phyloP scores from a whole-genome alignment of 768 basidiomycete genomes.

The Pleurotus tuber-regium region DNA sequence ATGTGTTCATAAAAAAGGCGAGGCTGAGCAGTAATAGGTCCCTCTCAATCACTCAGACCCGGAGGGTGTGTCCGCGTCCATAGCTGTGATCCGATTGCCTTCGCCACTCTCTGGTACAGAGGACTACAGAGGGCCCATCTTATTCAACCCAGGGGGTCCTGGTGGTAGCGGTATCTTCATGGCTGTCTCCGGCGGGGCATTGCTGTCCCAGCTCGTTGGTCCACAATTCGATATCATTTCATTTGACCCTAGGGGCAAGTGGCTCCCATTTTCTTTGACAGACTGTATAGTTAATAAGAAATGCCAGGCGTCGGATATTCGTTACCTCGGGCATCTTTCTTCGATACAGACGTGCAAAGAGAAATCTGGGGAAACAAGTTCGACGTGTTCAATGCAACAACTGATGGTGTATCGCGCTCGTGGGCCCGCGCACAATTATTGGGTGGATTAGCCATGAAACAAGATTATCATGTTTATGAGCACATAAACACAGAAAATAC shows the following conservation, averaged over 20 bases:
- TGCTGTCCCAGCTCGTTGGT: constrained; percentile 33
- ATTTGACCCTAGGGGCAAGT: constrained; percentile 44
- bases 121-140: constrained; percentile 40
- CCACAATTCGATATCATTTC: constrained; percentile 44
- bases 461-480: constrained; percentile 23
- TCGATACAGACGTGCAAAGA: constrained; percentile 32
- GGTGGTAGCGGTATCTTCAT: constrained; percentile 42
- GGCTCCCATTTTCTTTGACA: neutral
- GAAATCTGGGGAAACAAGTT: constrained; percentile 21
- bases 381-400: constrained; percentile 20
- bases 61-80: constrained; percentile 30
- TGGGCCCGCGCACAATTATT: constrained; percentile 33
- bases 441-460: constrained; percentile 29
- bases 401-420: constrained; percentile 22
- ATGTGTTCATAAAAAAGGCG: too few relatives aligned
- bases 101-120: constrained; percentile 24
- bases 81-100: constrained; percentile 41
- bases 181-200: constrained; percentile 19
- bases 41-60: constrained; percentile 46
- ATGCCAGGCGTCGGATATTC: constrained; percentile 33
- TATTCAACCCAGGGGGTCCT: constrained; percentile 48
- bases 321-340: constrained; percentile 32
- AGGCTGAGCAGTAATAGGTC: constrained; percentile 28
- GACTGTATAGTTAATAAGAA: neutral
- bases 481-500: constrained; percentile 37